Base-by-base conservation (phyloP, 495 filamentous ascomycete species). In the Penicillium desertorum region DNA sequence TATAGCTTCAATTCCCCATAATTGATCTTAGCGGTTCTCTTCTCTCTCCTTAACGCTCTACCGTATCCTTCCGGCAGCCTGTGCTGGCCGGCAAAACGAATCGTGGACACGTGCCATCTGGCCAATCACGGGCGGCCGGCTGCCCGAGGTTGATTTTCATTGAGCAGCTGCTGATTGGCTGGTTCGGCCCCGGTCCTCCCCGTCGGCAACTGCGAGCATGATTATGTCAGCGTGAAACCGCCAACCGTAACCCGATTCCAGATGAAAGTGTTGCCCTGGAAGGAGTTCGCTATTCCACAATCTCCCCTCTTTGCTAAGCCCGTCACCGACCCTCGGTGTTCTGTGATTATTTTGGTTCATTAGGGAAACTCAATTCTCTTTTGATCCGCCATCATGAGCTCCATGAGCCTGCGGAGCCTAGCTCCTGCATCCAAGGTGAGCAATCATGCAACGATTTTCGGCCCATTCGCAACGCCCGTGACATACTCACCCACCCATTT, bases 341-440 rank as follows among this genome's bases (percentile, higher is more conserved):
- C 52, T 48, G 44, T n/a, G 62, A 41, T 48, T 54, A 46, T 63
- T 61, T 56, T 52, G 71, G 63, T 57, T 70, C 59, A 62, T 61
- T 71, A 64, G 70, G 49, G 62, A 67, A 59, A 37, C 5, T 57
- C 49, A 54, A 57, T 56, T 60, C 61, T 67, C 62, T 68, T 66
- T 59, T 68, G 58, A 73, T 68, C 65, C 67, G 67, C 58, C 73
- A 77, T 68, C 58, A 85, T 85, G 84, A 81, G 79, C 73, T 82
- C 81, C 54, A 61, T 81, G 60, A 76, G 78, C 68, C 71, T 84
- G 69, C 81, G 82, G 79, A 86, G 81, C 72, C 67, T 86, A 58
- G 76, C 78, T 74, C 77, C 81, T 65, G 72, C 76, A 52, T 77
- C 79, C 56, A 83, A 82, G 75, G 83, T 85, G 58, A 54, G 68